Evolutionary conservation across 140 eudicot genomes (phyloP).

Genomic region (Ambrosia hybrid): DNA sequence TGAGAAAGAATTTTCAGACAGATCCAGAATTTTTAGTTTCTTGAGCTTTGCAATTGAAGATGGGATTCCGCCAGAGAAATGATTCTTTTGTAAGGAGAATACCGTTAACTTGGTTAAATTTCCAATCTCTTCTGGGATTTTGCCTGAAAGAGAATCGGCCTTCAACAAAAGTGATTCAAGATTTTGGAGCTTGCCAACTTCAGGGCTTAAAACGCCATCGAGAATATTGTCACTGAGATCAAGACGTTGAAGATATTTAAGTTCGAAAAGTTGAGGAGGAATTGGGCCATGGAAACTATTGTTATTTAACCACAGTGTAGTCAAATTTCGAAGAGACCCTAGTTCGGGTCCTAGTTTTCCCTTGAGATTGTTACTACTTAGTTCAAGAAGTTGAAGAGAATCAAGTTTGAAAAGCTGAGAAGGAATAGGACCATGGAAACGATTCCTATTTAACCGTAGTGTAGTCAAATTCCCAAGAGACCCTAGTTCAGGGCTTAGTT

Average conservation of each 20-base stretch:
- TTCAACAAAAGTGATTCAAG: constrained; percentile 36
- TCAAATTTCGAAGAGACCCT: constrained; percentile 32
- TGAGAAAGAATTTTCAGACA: constrained; percentile 37
- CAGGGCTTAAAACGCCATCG: constrained; percentile 31
- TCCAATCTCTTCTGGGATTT: constrained; percentile 44
- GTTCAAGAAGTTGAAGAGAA: constrained; percentile 43
- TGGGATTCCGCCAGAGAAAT: constrained; percentile 38
- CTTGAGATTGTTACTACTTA: constrained; percentile 35
- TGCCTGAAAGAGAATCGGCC: constrained; percentile 39
- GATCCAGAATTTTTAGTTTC: constrained; percentile 36
- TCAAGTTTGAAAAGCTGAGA: constrained; percentile 29
- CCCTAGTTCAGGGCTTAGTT: too few relatives aligned
- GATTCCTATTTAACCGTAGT: constrained; percentile 19
- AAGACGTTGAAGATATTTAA: constrained; percentile 36
- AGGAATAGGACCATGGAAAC: constrained; percentile 44
- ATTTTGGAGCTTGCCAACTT: constrained; percentile 38
- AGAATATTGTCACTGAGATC: constrained; percentile 44
- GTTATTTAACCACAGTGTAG: constrained; percentile 19
- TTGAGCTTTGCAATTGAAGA: constrained; percentile 35
- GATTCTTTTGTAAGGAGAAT: constrained; percentile 35
- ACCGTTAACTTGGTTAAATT: constrained; percentile 38
- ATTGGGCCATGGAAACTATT: constrained; percentile 42
- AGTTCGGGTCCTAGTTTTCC: constrained; percentile 40
- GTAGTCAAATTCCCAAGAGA: too few relatives aligned
- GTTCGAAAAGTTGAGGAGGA: constrained; percentile 39